Conservation (phyloP, 495 filamentous ascomycete genomes). For the Xanthoparmelia taractica region DNA sequence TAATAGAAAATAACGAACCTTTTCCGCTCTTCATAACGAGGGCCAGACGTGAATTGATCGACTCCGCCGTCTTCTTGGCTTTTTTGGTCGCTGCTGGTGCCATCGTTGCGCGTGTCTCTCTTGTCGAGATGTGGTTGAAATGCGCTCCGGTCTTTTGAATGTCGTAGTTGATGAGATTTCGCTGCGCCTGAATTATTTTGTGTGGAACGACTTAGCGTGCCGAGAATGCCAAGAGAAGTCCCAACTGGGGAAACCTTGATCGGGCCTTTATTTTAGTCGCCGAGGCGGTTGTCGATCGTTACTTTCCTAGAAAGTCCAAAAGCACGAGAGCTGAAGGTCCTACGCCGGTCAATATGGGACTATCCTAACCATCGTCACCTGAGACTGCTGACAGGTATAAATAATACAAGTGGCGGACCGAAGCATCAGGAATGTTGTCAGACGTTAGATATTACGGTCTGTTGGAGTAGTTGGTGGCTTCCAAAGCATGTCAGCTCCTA, state of each 20-base stretch:
- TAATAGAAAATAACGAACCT: constrained; percentile 39
- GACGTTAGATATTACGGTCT: neutral
- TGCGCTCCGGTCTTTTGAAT: constrained; percentile 16
- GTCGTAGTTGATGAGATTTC: neutral
- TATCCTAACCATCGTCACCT: neutral
- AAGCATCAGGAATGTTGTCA: neutral
- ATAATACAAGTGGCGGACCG: neutral
- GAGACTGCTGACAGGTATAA: neutral
- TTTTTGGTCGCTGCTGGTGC: constrained; percentile 68
- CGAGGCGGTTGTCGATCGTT: neutral
- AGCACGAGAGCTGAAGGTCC: neutral
- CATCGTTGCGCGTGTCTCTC: constrained; percentile 52
- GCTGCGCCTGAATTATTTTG: constrained; percentile 6
- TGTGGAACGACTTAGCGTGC: constrained; percentile 10
- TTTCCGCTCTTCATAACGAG: constrained; percentile 97
- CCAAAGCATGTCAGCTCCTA: constrained; percentile 12
- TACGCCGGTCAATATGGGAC: neutral
- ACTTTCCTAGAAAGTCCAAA: neutral
- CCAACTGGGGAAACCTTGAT: constrained; percentile 1
- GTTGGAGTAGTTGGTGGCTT: constrained; percentile 1
- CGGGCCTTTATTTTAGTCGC: neutral
- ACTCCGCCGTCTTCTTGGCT: constrained; percentile 84
- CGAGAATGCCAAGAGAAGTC: constrained; percentile 4
- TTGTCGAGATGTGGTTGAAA: constrained; percentile 1
- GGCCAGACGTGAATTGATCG: constrained; percentile 79